phyloP scores from a whole-genome alignment of 768 basidiomycete genomes.

The Collybia mongolica region DNA sequence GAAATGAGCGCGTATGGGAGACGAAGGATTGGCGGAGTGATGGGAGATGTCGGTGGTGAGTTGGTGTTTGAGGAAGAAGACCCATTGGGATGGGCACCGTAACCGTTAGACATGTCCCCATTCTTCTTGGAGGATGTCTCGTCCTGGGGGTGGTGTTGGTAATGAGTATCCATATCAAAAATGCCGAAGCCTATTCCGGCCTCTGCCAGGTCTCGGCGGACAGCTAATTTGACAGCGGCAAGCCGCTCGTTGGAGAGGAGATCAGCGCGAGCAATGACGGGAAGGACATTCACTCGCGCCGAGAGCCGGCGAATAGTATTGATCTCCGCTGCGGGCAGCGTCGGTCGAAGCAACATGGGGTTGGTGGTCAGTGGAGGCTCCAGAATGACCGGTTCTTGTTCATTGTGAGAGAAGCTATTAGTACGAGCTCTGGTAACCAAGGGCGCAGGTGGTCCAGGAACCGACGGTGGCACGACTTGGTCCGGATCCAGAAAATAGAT shows the following conservation, averaged over 20 bases:
- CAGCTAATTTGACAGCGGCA: conserved; percentile 73
- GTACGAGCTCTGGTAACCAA: conserved; percentile 66
- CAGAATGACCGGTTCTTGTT: conserved; percentile 74
- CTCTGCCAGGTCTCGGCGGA: conserved; percentile 78
- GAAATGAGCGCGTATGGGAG: conserved; percentile 85
- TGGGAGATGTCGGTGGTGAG: conserved; percentile 70
- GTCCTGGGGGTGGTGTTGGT: conserved; percentile 44
- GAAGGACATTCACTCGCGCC: conserved; percentile 82
- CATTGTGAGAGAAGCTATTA: conserved; percentile 70
- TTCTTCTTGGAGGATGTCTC: conserved; percentile 44
- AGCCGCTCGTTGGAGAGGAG: conserved; percentile 80
- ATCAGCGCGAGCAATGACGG: conserved; percentile 82
- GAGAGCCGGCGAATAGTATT: conserved; percentile 77
- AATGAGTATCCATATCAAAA: conserved; percentile 72
- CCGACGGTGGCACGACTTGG: conserved; percentile 69
- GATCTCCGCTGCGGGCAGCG: conserved; percentile 71
- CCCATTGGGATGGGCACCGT: conserved; percentile 49
- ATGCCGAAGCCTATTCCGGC: conserved; percentile 89
- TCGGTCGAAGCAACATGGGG: conserved; percentile 64
- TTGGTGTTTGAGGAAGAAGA: conserved; percentile 45
- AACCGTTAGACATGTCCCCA: conserved; percentile 54
- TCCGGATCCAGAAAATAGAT: conserved; percentile 89
- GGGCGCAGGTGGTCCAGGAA: conserved; percentile 65
- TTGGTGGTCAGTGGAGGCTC: conserved; percentile 78
- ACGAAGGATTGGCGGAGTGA: conserved; percentile 56